Evolutionary conservation across 2,329 filamentous ascomycete genomes (phyloP), one percentile per base, ranked within the genome.

Genomic region (Plectosphaerella cucumerina): DNA sequence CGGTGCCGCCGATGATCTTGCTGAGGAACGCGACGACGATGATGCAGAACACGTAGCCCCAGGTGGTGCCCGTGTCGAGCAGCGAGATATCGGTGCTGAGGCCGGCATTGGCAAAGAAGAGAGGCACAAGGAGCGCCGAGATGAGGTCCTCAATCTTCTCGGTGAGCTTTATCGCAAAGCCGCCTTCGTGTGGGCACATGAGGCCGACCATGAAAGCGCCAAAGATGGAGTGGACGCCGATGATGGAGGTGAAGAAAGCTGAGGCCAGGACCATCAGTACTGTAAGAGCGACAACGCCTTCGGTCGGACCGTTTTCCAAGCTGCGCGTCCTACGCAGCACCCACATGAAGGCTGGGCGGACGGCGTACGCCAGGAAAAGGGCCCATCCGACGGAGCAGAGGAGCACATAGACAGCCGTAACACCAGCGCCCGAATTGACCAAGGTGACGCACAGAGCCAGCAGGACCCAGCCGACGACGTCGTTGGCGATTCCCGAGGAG

Each of bases 121-220:
- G 81, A 0, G 93, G 93, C 10, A 97, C 68, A 59, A 97, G 91
- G 1, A 97, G 72, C 1, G 88, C 86, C 0, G 85, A 84, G 26
- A 97, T 86, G 11, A 97, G 73, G 77, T 97, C 93, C 66, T 97
- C 93, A 53, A 97, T 86, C 74, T 97, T 97, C 64, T 96, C 91
- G 0, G 90, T 94, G 39, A 96, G 74, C 58, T 92, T 92, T 68
- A 96, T 94, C 20, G 90, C 88, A 62, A 96, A 96, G 23, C 91
- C 89, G 46, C 89, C 87, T 52, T 96, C 89, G 62, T 94, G 91
- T 0, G 92, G 93, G 59, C 91, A 91, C 51, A 97, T 94, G 22
- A 97, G 68, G 2, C 93, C 93, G 41, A 93, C 82, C 52, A 97
- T 76, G 65, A 97, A 97, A 3, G 87, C 91, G 41, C 93, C 93